Base-by-base conservation (phyloP, 345 rosid genomes). In the Populus deltoides region DNA sequence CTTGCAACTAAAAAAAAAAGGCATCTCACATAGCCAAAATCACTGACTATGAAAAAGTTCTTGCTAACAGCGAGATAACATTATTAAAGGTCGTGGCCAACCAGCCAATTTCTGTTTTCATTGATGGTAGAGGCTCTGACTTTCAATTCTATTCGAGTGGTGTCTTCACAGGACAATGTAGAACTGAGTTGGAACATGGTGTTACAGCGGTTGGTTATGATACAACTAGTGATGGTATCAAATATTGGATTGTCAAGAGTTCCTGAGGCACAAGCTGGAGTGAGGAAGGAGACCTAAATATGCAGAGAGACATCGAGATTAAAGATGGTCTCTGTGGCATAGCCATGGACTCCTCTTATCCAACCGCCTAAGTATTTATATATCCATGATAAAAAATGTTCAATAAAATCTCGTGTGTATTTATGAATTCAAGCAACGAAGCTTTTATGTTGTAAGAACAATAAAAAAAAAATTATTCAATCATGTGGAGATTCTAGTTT, bases 191-290 rank as follows among this genome's bases (percentile, higher is more conserved):
- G 0, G 77, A 85, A 53, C 85, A 84, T 36, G 90, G 80, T 0
- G 87, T 81, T 29, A 43, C 82, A 1, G 74, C 53, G 0, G 76
- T 87, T 27, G 90, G 90, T 6, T 87, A 86, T 38, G 88, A 85
- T 1, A 35, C 53, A 0, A 65, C 38, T 8, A 49, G 55, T 16
- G 35, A 68, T 27, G 86, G 87, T 0, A 78, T 43, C 6, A 82
- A 82, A 61, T 85, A 85, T 74, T 84, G 88, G 90, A 36, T 85
- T 29, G 79, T 84, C 27, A 87, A 83, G 74, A 39, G 9, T 39
- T 39, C 43, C 1, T 0, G 43, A 8, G 43, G 43, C 43, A 8
- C 2, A 6, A 39, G 43, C 43, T 39, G 43, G 9, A 8, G 10
- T 39, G 43, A 39, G 9, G 43, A 39, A 39, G 43, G 43, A 39